These are phyloP conservation scores for Auricularia cornea DNA, from an alignment of 768 basidiomycete genomes.

Conservation along the genomic window DNA sequence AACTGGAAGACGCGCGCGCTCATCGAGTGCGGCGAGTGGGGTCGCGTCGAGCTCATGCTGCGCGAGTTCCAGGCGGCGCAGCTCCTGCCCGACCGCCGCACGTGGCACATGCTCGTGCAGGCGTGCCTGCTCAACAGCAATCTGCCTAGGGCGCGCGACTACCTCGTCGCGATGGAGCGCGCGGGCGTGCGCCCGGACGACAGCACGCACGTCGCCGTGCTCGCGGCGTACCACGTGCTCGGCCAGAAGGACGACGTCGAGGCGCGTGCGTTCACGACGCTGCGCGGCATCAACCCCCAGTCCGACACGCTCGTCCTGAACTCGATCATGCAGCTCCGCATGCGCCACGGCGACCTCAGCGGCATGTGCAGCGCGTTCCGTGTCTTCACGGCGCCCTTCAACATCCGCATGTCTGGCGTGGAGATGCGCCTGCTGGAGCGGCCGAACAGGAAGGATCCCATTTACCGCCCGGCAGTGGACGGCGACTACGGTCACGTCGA, in stretches of 20 bases:
- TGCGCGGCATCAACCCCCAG: conserved; percentile 33
- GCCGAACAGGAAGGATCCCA: not conserved
- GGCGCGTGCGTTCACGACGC: conserved; percentile 37
- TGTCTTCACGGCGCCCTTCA: not conserved
- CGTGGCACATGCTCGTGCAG: conserved; percentile 60
- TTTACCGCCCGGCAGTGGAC: conserved; percentile 3
- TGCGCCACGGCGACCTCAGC: conserved; percentile 18
- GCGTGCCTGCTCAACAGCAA: conserved; percentile 64
- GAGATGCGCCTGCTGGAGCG: not conserved
- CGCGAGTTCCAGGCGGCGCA: conserved; percentile 40
- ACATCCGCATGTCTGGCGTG: conserved; percentile 2
- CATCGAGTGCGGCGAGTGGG: conserved; percentile 45
- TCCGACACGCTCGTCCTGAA: conserved; percentile 55
- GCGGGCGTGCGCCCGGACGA: conserved; percentile 46
- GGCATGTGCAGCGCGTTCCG: not conserved
- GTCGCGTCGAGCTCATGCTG: conserved; percentile 36
- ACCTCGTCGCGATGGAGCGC: conserved; percentile 47
- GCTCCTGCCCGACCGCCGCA: conserved; percentile 46
- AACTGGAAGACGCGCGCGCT: conserved; percentile 63
- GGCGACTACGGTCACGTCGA: conserved; percentile 1
- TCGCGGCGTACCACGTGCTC: conserved; percentile 48
- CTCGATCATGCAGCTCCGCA: conserved; percentile 51
- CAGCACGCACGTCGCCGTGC: conserved; percentile 52
- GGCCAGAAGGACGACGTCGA: conserved; percentile 52
- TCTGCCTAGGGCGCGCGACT: conserved; percentile 44